Evolutionary conservation across 306 rosid species (phyloP).

Genomic region (Fagus sylvatica): DNA sequence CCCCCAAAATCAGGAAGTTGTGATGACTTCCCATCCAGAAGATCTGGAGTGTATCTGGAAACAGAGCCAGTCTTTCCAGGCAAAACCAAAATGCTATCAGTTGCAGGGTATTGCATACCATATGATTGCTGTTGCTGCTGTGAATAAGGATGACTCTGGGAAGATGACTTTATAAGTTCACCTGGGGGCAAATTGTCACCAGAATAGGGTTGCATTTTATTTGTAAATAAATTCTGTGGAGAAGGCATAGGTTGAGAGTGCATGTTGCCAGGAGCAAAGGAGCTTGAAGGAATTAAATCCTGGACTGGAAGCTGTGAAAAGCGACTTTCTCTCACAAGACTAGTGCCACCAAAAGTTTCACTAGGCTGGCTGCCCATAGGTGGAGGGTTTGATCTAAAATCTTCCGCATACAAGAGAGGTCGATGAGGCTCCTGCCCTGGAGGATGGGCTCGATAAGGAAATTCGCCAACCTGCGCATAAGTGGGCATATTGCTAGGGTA

Average conservation of each 20-base stretch:
- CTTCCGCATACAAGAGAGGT: constrained; percentile 39
- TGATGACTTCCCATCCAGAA: constrained; percentile 46
- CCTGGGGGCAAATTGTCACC: constrained; percentile 46
- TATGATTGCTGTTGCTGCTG: constrained; percentile 53
- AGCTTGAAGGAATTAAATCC: constrained; percentile 45
- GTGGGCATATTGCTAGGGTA: constrained; percentile 33
- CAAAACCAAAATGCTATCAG: constrained; percentile 46
- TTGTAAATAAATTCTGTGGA: constrained; percentile 45
- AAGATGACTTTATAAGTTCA: constrained; percentile 48
- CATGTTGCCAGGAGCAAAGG: constrained; percentile 40
- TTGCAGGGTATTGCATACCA: constrained; percentile 45
- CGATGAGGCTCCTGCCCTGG: constrained; percentile 48
- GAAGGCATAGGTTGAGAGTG: constrained; percentile 51
- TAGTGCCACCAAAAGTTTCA: constrained; percentile 42
- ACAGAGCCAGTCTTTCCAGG: constrained; percentile 48
- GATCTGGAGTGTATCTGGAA: constrained; percentile 55
- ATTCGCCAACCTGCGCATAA: constrained; percentile 48
- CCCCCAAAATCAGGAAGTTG: constrained; percentile 51
- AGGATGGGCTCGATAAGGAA: constrained; percentile 46
- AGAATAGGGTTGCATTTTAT: constrained; percentile 42
- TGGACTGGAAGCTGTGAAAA: constrained; percentile 40
- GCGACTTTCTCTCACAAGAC: constrained; percentile 41
- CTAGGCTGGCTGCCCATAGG: constrained; percentile 37
- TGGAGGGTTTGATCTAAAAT: constrained; percentile 41
- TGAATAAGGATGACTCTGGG: constrained; percentile 45